Base-by-base conservation (phyloP, 140 eudicot genomes). In the Senecio squalidus region DNA sequence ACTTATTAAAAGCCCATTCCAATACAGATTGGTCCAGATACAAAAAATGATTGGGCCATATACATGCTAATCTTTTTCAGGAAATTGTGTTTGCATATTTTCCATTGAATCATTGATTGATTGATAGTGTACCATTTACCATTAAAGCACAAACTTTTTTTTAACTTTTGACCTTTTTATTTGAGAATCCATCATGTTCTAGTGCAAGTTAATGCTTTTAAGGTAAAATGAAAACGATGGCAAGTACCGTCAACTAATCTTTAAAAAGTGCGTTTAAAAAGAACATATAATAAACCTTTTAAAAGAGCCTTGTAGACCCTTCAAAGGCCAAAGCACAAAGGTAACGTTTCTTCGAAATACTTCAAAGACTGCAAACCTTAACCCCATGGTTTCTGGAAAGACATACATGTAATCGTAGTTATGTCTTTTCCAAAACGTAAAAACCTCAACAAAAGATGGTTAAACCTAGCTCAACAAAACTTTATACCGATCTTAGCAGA, bases 221-320 rank as follows among this genome's bases (percentile, higher is more conserved):
- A 56, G 46, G 24, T 30, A 38, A 64, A 66, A 56, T 27, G 67
- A 72, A 56, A 72, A 57, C 77, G 66, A 72, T 55, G 75, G 69
- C 75, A 60, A 60, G 55, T 61, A 62, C 64, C 64, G 49, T 39
- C 60, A 57, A 34, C 5, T 13, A 67, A 41, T 55, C 29, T 64
- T 29, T 6, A 26, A 56, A 72, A 64, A 47, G 62, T 25, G 33
- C 23, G 74, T 38, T 48, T 20, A n/a, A 16, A 59, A 69, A 59
- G 45, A 14, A 43, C 56, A 13, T 13, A 16, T 23, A 55, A 28
- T 31, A 13, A 20, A 67, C 41, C 71, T 39, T 66, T 53, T 53
- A 9, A 38, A 52, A 72, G 71, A 47, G 56, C 38, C 30, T 22
- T n/a, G 67, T 55, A 60, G 72, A 56, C 67, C 62, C 67, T 65